Conservation (phyloP, 306 rosid genomes). For the Arachis stenosperma region DNA sequence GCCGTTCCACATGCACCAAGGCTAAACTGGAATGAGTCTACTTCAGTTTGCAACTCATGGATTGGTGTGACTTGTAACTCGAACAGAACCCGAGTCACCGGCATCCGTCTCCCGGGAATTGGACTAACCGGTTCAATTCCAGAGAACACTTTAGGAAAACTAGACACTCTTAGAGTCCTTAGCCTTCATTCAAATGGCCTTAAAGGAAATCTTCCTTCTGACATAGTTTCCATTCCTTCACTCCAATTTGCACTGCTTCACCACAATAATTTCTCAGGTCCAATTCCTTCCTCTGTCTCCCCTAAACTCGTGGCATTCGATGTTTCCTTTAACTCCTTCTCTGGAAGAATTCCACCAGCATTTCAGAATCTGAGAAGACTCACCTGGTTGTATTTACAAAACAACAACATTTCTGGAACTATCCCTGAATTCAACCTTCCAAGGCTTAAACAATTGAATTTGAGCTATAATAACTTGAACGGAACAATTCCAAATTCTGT, state of each 20-base stretch:
- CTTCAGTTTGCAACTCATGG: conserved; percentile 72
- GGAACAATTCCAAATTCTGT: conserved; percentile 74
- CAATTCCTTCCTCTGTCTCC: conserved; percentile 63
- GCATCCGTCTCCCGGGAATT: conserved; percentile 73
- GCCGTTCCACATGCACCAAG: conserved; percentile 55
- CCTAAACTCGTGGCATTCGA: conserved; percentile 61
- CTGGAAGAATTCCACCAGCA: conserved; percentile 63
- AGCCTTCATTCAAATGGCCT: conserved; percentile 81
- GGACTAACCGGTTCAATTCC: conserved; percentile 68
- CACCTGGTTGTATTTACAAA: conserved; percentile 58
- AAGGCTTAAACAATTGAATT: conserved; percentile 57
- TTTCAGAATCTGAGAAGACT: conserved; percentile 68
- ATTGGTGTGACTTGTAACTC: conserved; percentile 65
- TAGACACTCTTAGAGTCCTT: conserved; percentile 62
- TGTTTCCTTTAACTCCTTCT: conserved; percentile 65
- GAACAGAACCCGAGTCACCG: conserved; percentile 53
- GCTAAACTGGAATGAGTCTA: conserved; percentile 69
- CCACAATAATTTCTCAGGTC: conserved; percentile 67
- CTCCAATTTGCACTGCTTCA: conserved; percentile 65
- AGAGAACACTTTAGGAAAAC: conserved; percentile 59
- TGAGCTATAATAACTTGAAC: conserved; percentile 68
- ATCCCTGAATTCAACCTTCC: conserved; percentile 69
- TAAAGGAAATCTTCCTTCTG: conserved; percentile 65
- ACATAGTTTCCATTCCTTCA: conserved; percentile 64
- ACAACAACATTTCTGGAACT: conserved; percentile 65